phyloP scores from a whole-genome alignment of 1,139 yeast species.

The Geotrichum cucujoidarum region DNA sequence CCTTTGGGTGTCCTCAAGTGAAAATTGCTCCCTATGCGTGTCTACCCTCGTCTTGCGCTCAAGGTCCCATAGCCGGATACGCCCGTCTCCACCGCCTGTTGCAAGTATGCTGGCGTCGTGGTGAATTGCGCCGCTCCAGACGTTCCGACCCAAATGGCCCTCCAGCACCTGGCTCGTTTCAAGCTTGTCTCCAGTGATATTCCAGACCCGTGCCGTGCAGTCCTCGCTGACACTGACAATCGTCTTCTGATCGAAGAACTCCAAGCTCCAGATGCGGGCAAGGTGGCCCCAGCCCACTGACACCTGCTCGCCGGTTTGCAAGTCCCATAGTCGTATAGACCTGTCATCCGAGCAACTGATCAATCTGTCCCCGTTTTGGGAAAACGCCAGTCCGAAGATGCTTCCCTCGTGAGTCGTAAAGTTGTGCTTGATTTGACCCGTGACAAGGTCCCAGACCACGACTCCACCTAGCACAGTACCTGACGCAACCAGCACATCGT shows the following conservation, averaged over 20 bases:
- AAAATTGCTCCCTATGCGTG: constrained; percentile 36
- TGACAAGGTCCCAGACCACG: constrained; percentile 55
- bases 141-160: constrained; percentile 78
- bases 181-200: constrained; percentile 35
- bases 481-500: constrained; percentile 62
- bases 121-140: constrained; percentile 75
- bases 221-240: constrained; percentile 81
- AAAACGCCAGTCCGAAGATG: constrained; percentile 72
- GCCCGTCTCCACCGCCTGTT: constrained; percentile 85
- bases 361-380: constrained; percentile 50
- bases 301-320: constrained; percentile 48
- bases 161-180: constrained; percentile 47
- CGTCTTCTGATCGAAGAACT: constrained; percentile 44
- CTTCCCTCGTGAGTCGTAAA: constrained; percentile 83
- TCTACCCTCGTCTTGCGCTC: constrained; percentile 29
- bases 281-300: constrained; percentile 96
- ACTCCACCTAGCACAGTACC: constrained; percentile 94
- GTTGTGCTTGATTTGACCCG: constrained; percentile 47
- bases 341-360: constrained; percentile 92
- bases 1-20: constrained; percentile 28
- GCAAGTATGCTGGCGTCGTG: constrained; percentile 48
- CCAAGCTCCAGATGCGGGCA: constrained; percentile 84
- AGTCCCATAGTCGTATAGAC: constrained; percentile 71
- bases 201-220: constrained; percentile 82
- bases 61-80: constrained; percentile 59